Evolutionary conservation across 345 rosid genomes (phyloP).

Genomic region (Crucihimalaya himalaica): DNA sequence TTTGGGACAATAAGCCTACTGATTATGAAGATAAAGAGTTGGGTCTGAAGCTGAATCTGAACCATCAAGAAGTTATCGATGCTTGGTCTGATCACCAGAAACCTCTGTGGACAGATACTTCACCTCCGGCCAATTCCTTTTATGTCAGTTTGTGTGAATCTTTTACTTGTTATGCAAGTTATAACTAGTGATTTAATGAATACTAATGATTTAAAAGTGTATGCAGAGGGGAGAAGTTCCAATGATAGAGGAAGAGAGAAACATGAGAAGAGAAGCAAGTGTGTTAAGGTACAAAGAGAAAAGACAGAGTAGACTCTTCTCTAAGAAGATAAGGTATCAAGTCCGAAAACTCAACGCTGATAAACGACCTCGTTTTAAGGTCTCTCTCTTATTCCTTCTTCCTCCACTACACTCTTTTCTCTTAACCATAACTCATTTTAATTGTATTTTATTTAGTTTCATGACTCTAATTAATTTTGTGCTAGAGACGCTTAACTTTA

Average conservation of each 20-base stretch:
- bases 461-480: not conserved
- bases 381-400: slow-evolving; percentile 7
- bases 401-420: not conserved
- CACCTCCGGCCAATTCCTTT: slow-evolving; percentile 36
- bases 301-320: slow-evolving; percentile 64
- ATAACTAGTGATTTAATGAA: not conserved
- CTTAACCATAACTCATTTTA: not conserved
- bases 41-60: slow-evolving; percentile 62
- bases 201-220: not conserved
- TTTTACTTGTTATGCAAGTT: slow-evolving; percentile 24
- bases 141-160: slow-evolving; percentile 49
- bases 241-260: slow-evolving; percentile 65
- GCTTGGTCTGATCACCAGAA: slow-evolving; percentile 65
- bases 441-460: not conserved
- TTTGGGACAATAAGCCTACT: slow-evolving; percentile 31
- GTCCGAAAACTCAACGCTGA: slow-evolving; percentile 81
- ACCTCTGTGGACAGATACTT: slow-evolving; percentile 46
- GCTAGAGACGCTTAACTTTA: not conserved
- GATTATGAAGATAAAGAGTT: slow-evolving; percentile 46
- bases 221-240: slow-evolving; percentile 67
- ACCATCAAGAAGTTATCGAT: slow-evolving; percentile 71
- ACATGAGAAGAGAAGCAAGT: slow-evolving; percentile 73
- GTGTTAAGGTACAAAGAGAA: slow-evolving; percentile 80
- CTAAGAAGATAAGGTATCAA: slow-evolving; percentile 81
- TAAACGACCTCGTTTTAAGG: slow-evolving; percentile 81